Percentiles rank a stretch among this genome's conserved stretches.
These are phyloP conservation scores for Xylaria cubensis DNA, from an alignment of 495 filamentous ascomycete genomes.

Conservation along the genomic window DNA sequence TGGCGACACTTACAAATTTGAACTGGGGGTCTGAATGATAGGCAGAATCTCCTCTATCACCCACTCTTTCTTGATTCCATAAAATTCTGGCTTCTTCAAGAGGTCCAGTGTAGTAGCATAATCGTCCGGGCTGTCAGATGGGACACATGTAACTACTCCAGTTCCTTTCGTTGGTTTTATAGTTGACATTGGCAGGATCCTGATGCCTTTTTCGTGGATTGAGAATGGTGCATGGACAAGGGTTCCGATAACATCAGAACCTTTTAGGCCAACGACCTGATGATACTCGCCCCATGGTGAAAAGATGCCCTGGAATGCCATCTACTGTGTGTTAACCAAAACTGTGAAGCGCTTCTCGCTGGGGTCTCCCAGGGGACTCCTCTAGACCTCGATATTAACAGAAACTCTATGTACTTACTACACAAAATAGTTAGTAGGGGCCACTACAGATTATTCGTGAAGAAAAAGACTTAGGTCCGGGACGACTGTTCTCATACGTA, in stretches of 20 bases:
- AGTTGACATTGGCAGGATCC: constrained; percentile 93
- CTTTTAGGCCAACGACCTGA: constrained; percentile 72
- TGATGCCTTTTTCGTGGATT: constrained; percentile 76
- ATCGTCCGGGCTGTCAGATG: constrained; percentile 94
- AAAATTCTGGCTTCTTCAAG: constrained; percentile 96
- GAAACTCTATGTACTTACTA: constrained; percentile 6
- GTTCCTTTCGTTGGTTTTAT: constrained; percentile 93
- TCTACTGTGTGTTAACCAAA: constrained; percentile 41
- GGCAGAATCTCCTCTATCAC: constrained; percentile 84
- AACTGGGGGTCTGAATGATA: constrained; percentile 88
- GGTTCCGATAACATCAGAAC: constrained; percentile 84
- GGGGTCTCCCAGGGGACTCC: not conserved
- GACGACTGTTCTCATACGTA: not conserved
- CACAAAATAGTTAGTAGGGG: not conserved
- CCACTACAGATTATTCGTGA: not conserved
- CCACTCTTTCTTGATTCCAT: constrained; percentile 97
- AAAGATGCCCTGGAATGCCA: constrained; percentile 93
- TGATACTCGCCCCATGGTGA: constrained; percentile 75
- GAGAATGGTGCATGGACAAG: constrained; percentile 88
- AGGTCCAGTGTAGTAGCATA: constrained; percentile 89
- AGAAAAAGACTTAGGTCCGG: not conserved
- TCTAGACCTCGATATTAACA: not conserved
- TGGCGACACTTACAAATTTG: constrained; percentile 59
- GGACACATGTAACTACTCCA: constrained; percentile 93
- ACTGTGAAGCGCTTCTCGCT: not conserved